Percentiles rank a stretch among this genome's conserved stretches.
Evolutionary conservation across 2,329 filamentous ascomycete genomes (phyloP).

Genomic region (Zarea fungicola): DNA sequence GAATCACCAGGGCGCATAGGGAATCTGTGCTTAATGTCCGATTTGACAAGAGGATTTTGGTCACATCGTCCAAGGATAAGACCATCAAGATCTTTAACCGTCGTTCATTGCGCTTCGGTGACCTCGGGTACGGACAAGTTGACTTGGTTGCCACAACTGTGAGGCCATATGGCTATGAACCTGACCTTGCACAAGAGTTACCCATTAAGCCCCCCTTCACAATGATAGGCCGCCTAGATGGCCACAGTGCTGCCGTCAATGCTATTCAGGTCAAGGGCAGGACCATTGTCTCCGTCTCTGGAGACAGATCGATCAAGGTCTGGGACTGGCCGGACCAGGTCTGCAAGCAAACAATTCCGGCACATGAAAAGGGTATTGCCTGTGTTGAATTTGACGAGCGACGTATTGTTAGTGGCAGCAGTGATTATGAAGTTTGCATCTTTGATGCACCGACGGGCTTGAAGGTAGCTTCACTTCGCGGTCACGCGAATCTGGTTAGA

Average conservation of each 20-base stretch:
- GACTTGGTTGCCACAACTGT: conserved; percentile 49
- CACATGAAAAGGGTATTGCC: conserved; percentile 91
- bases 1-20: conserved; percentile 68
- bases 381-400: conserved; percentile 95
- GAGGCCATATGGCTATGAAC: conserved; percentile 50
- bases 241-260: conserved; percentile 89
- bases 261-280: conserved; percentile 84
- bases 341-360: conserved; percentile 72
- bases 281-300: conserved; percentile 90
- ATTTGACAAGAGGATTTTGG: conserved; percentile 85
- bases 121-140: conserved; percentile 51
- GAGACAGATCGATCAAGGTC: conserved; percentile 87
- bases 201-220: conserved; percentile 61
- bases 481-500: conserved; percentile 79
- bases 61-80: conserved; percentile 97
- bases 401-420: conserved; percentile 91
- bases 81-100: conserved; percentile 96
- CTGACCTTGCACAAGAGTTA: conserved; percentile 40
- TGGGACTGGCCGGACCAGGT: conserved; percentile 83
- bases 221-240: conserved; percentile 72
- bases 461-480: conserved; percentile 81
- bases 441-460: conserved; percentile 83
- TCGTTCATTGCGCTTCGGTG: conserved; percentile 55
- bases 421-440: conserved; percentile 92
- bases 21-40: conserved; percentile 92